Evolutionary conservation across 2,329 filamentous ascomycete species (phyloP).

Genomic region (Diaporthe citrichinensis): DNA sequence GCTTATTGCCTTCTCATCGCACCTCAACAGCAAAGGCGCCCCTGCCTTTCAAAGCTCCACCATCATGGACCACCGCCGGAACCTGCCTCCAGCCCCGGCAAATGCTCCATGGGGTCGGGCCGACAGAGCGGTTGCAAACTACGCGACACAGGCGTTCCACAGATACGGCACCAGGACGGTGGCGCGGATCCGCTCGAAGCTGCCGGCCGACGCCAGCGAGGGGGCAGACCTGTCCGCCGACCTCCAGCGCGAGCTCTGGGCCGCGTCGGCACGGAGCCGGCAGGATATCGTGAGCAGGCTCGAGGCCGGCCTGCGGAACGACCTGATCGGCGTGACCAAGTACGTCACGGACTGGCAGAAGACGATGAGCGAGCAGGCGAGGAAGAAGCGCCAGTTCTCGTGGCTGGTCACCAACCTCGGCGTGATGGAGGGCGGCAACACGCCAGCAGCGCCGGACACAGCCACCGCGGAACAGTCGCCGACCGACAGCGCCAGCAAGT

Average conservation of each 20-base stretch:
- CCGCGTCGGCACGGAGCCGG: constrained; percentile 48
- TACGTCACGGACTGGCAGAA: constrained; percentile 53
- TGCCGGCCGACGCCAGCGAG: constrained; percentile 35
- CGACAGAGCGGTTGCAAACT: constrained; percentile 37
- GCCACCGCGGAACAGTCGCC: not conserved
- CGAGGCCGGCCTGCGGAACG: constrained; percentile 49
- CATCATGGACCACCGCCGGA: constrained; percentile 41
- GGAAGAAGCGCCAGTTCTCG: constrained; percentile 49
- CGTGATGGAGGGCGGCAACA: constrained; percentile 48
- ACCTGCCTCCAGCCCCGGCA: constrained; percentile 37
- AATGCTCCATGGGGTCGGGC: constrained; percentile 37
- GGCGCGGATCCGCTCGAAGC: constrained; percentile 47
- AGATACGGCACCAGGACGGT: constrained; percentile 44
- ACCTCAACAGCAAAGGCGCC: constrained; percentile 32
- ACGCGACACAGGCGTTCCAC: constrained; percentile 41
- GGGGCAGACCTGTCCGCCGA: constrained; percentile 46
- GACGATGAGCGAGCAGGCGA: constrained; percentile 47
- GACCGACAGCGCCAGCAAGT: not conserved
- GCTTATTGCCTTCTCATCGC: constrained; percentile 38
- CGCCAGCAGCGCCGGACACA: not conserved
- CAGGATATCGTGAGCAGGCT: constrained; percentile 48
- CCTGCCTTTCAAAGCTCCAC: constrained; percentile 40
- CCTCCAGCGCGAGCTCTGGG: constrained; percentile 51
- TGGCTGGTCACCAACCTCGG: constrained; percentile 56
- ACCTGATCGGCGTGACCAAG: constrained; percentile 51